Percentiles rank a stretch among this genome's conserved stretches.
These are phyloP conservation scores for Pyracantha coccinea DNA, from an alignment of 331 rosid species.

Conservation along the genomic window DNA sequence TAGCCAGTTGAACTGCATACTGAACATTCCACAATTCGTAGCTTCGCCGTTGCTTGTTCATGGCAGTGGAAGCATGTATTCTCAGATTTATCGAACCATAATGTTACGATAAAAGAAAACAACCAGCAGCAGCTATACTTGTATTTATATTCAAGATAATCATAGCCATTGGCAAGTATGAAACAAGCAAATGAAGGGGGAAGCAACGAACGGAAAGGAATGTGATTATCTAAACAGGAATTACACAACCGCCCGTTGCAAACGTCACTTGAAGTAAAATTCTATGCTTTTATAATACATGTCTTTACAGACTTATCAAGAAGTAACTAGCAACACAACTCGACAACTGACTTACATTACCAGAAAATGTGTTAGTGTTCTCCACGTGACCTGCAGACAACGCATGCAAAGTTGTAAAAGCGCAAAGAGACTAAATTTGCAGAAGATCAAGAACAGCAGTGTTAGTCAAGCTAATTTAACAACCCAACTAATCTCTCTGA, in stretches of 20 bases:
- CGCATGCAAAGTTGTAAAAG: slow-evolving; percentile 42
- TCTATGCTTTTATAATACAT: slow-evolving; percentile 4
- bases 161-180: background rate
- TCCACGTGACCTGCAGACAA: slow-evolving; percentile 66
- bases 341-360: slow-evolving; percentile 27
- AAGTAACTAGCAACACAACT: slow-evolving; percentile 10
- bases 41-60: background rate
- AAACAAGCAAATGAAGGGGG: background rate
- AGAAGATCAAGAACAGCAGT: slow-evolving; percentile 31
- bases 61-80: background rate
- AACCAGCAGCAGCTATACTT: background rate
- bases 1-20: background rate
- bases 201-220: background rate
- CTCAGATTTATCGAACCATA: background rate
- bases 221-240: background rate
- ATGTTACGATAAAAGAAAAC: background rate
- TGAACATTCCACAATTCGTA: background rate
- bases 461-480: slow-evolving; percentile 22
- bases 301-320: slow-evolving; percentile 11
- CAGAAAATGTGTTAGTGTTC: slow-evolving; percentile 33
- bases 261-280: background rate
- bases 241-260: background rate
- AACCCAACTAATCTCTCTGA: slow-evolving; percentile 19
- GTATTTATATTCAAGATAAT: too few species aligned
- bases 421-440: slow-evolving; percentile 15